phyloP scores from a whole-genome alignment of 2,329 filamentous ascomycete species.

The Cytospora schulzeri region DNA sequence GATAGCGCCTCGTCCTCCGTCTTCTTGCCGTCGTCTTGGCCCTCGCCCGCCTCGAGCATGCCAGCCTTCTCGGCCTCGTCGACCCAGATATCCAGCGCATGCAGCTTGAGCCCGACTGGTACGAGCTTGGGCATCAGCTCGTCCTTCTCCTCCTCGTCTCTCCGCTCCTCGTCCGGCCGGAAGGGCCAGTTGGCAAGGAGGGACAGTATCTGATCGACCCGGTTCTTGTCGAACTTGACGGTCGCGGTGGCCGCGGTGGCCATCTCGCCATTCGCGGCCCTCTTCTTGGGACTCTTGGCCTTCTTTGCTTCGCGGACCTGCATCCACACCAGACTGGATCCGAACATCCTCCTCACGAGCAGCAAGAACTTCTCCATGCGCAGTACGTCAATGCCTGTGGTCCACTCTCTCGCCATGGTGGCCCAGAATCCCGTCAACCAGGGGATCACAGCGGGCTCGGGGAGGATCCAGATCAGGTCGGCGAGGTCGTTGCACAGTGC shows the following conservation, averaged over 20 bases:
- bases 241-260: background rate
- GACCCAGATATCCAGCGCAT: conserved; percentile 87
- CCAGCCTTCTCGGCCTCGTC: conserved; percentile 81
- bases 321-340: conserved; percentile 63
- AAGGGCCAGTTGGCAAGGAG: conserved; percentile 45
- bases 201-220: conserved; percentile 39
- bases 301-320: conserved; percentile 34
- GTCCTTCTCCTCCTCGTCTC: conserved; percentile 36
- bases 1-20: conserved; percentile 37
- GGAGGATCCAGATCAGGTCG: conserved; percentile 64
- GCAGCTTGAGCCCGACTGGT: conserved; percentile 82
- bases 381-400: conserved; percentile 65
- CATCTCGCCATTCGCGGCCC: conserved; percentile 16
- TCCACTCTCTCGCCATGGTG: conserved; percentile 70
- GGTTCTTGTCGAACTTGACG: conserved; percentile 30
- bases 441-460: conserved; percentile 43
- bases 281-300: conserved; percentile 37
- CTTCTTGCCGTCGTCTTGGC: conserved; percentile 40
- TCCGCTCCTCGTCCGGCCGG: conserved; percentile 35
- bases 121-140: conserved; percentile 46
- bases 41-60: conserved; percentile 44
- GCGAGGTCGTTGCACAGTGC: conserved; percentile 78
- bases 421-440: conserved; percentile 71
- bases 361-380: conserved; percentile 93
- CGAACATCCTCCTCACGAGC: conserved; percentile 77